phyloP scores from a whole-genome alignment of 345 rosid species.

The Theobroma cacao region DNA sequence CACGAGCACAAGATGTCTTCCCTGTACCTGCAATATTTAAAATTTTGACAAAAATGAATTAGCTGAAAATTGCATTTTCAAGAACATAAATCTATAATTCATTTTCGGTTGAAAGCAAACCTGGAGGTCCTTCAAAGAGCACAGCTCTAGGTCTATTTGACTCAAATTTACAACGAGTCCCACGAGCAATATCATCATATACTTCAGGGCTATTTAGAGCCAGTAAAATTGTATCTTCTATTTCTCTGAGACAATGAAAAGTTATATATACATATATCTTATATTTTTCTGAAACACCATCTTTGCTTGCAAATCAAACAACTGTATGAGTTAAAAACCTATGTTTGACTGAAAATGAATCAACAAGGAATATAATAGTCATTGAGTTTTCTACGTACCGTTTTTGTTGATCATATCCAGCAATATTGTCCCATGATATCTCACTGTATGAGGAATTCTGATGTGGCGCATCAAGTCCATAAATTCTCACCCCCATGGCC shows the following conservation, averaged over 20 bases:
- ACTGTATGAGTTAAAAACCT: background rate
- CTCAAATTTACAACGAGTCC: conserved; percentile 79
- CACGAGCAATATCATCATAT: conserved; percentile 89
- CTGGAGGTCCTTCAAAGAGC: conserved; percentile 98
- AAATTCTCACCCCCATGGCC: conserved; percentile 15
- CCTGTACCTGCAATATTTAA: conserved; percentile 65
- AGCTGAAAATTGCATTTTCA: background rate
- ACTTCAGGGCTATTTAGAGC: conserved; percentile 84
- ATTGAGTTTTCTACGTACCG: conserved; percentile 29
- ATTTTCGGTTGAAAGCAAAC: conserved; percentile 32
- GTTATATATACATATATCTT: conserved; percentile 49
- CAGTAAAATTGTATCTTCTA: conserved; percentile 86
- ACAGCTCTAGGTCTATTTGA: conserved; percentile 94
- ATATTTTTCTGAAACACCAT: conserved; percentile 55
- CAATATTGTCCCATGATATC: conserved; percentile 87
- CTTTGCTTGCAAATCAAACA: background rate
- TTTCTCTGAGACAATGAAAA: conserved; percentile 48
- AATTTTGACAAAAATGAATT: background rate
- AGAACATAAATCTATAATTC: background rate
- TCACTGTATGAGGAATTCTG: conserved; percentile 19
- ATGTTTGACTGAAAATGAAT: background rate
- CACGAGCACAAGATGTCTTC: conserved; percentile 94
- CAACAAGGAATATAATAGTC: background rate
- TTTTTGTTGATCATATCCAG: conserved; percentile 90
- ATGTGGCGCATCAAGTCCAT: conserved; percentile 8